phyloP scores from a whole-genome alignment of 2,329 filamentous ascomycete genomes.

The Penicillium corylophilum region DNA sequence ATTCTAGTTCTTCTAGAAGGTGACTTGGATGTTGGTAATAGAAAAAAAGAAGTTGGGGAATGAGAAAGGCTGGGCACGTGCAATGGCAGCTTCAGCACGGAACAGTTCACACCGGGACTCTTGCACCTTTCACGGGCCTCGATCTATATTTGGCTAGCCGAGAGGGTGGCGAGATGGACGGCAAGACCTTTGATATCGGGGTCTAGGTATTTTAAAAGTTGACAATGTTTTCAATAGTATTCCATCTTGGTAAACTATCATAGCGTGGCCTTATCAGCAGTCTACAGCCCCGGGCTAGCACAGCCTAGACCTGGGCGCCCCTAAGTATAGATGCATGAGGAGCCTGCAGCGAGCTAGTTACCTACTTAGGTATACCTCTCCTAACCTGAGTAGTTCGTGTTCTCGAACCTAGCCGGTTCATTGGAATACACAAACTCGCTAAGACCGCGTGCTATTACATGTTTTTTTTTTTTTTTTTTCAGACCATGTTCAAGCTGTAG shows the following conservation, averaged over 20 bases:
- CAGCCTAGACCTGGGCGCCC: not conserved
- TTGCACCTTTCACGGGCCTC: not conserved
- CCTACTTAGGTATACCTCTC: not conserved
- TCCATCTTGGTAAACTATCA: no score
- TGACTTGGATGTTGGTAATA: not conserved
- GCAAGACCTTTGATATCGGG: no score
- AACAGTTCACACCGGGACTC: not conserved
- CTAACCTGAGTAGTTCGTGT: not conserved
- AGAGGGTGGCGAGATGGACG: not conserved
- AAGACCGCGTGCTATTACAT: not conserved
- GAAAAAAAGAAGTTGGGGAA: not conserved
- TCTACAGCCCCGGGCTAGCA: not conserved
- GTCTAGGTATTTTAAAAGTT: no score
- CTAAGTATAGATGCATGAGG: not conserved
- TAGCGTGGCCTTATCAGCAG: not conserved
- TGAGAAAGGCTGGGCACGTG: conserved; percentile 2
- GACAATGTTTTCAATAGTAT: no score
- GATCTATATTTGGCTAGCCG: not conserved
- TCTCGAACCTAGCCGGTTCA: not conserved
- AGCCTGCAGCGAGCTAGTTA: not conserved
- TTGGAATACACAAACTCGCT: not conserved
- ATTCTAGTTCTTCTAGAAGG: not conserved
- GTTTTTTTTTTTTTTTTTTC: not conserved
- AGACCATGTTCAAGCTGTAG: not conserved
- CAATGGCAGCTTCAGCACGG: not conserved